Evolutionary conservation across 805 yeast species (phyloP).

Genomic region (Teunomyces atbi): DNA sequence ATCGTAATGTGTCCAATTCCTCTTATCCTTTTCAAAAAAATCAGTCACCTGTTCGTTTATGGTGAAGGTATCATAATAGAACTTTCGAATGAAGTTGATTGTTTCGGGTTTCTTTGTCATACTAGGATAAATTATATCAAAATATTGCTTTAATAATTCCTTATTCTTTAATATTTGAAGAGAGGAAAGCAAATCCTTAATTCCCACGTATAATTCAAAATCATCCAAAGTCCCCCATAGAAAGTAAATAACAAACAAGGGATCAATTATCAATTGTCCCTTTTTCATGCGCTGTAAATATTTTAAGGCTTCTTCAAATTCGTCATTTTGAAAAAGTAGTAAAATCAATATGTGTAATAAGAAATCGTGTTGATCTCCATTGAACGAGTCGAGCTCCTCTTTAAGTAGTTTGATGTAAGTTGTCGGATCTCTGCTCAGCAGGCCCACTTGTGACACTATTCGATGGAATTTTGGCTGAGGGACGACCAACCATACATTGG

Average conservation of each 20-base stretch:
- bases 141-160: constrained; percentile 6
- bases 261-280: constrained; percentile 13
- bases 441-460: neutral
- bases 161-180: neutral
- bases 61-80: neutral
- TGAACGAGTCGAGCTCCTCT: neutral
- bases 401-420: neutral
- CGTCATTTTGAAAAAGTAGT: neutral
- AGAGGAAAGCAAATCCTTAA: neutral
- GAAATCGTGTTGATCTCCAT: constrained; percentile 8
- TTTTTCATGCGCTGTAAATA: constrained; percentile 11
- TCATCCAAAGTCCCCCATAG: constrained; percentile 4
- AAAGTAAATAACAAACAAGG: constrained; percentile 11
- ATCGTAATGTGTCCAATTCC: constrained; percentile 9
- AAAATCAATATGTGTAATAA: constrained; percentile 8
- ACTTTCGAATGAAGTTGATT: neutral
- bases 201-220: constrained; percentile 9
- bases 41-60: neutral
- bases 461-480: neutral
- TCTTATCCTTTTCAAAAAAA: constrained; percentile 7
- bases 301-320: constrained; percentile 4
- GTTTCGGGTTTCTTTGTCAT: neutral
- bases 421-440: neutral
- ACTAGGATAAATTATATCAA: constrained; percentile 8
- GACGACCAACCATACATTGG: constrained; percentile 11